Evolutionary conservation across 176 grass and related monocot genomes (phyloP), one percentile per base, ranked within the genome.

Genomic region (Oryza meyeriana): DNA sequence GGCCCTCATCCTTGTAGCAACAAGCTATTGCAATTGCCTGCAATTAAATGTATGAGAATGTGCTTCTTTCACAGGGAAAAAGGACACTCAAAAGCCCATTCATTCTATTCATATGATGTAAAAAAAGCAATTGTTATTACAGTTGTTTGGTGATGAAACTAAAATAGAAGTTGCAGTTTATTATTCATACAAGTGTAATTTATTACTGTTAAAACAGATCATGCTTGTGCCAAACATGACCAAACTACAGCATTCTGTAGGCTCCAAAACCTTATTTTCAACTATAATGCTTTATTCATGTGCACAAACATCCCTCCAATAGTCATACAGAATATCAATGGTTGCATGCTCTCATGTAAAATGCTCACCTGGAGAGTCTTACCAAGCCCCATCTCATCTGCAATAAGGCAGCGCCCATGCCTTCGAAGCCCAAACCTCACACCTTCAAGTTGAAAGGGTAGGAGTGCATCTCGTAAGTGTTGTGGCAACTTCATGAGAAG

Each of bases 381-480:
- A 80, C 95, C 95, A 71, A 98, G 90, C 16, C 95, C 95, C 95
- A 98, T 98, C 71, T 98, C 92, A 91, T 98, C 95, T 79, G 95
- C 92, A 81, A 98, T 98, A 80, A 98, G 88, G 71, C 95, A 98
- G 24, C 86, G 72, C 8, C 92, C 95, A 76, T 76, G 78, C 75
- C 95, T 89, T 86, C 79, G 85, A 74, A 98, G 92, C 77, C 90
- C 90, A 86, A 94, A 98, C 83, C 39, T 91, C 58, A 94, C 86
- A 1, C 95, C 92, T 81, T 94, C 95, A 57, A 93, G 84, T 85
- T 98, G 95, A 85, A 98, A 98, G 25, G 95, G 95, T 45, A 94
- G 87, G 47, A 98, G 90, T 32, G 84, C 77, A 89, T 91, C 74
- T 82, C 50, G 64, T 71, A 94, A 61, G 33, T 77, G 79, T 11